Conservation (phyloP, 1,284 basidiomycete species). For the Porodaedalea pini region DNA sequence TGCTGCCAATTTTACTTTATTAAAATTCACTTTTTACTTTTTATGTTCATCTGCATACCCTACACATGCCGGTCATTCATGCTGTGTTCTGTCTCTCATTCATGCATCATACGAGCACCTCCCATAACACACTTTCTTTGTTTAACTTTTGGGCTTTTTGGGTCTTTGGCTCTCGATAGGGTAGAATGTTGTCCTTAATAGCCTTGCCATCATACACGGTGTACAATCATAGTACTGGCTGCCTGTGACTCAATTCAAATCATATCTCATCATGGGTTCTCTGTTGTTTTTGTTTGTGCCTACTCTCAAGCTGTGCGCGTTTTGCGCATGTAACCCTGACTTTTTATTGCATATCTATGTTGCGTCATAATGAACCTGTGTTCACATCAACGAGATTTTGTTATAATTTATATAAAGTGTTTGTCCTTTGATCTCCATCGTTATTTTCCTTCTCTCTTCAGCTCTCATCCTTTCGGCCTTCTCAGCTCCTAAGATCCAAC, state of each 20-base stretch:
- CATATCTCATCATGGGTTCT: background rate
- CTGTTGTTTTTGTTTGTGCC: too few species aligned
- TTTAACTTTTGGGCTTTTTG: background rate
- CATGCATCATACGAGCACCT: background rate
- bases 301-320: too few species aligned
- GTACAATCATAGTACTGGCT: background rate
- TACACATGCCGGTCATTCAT: background rate
- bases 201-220: slow-evolving; percentile 6
- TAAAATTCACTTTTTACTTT: background rate
- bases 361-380: too few species aligned
- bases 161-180: background rate
- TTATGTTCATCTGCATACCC: background rate
- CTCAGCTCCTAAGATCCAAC: too few species aligned
- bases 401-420: too few species aligned
- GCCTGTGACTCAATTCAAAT: background rate
- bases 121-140: background rate
- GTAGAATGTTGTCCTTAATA: slow-evolving; percentile 3
- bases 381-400: too few species aligned
- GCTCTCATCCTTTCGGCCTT: too few species aligned
- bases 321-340: too few species aligned
- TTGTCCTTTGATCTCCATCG: too few species aligned
- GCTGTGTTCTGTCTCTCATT: background rate
- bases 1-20: background rate
- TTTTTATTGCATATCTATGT: too few species aligned
- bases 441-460: too few species aligned